Base-by-base conservation (phyloP, 192 early-diverging fungal species). In the Jimgerdemannia flammicorona region DNA sequence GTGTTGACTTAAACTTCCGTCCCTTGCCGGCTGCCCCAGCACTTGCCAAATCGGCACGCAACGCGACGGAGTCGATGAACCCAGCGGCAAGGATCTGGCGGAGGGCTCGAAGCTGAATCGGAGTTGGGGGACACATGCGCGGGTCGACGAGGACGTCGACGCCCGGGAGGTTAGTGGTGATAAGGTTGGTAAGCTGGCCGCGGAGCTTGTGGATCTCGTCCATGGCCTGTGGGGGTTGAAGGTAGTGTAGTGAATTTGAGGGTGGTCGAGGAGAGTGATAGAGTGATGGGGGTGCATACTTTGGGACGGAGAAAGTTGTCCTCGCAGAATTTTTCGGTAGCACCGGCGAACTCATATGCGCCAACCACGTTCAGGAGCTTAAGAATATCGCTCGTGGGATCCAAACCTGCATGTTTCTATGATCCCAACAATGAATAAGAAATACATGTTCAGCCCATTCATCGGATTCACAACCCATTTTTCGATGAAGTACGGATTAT, bases 41-140 rank as follows among this genome's bases (percentile, higher is more conserved):
- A 8, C 85, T 90, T 40, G 94, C 88, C n/a, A 94, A 81, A 67
- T 97, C 96, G 74, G 86, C 88, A 3, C 95, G 90, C 67, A 92
- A 82, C 1, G 98, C 98, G n/a, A 99, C 88, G 7, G 93, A 93
- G 75, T 99, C 98, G 69, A 95, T 88, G 69, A 95, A 98, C 1
- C 96, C 95, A 3, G 95, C 89, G 3, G 97, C 84, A 3, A 99
- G 77, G 65, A 98, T 88, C 81, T 99, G 97, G 11, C 93, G 91
- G 17, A 99, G 83, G 4, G 92, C 86, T 8, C 87, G 89, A 72
- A 89, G 84, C 76, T 98, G 95, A 65, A 85, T 73, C 54, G 83
- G 74, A 11, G 78, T 87, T 4, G 91, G 93, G 40, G 93, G 93
- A 41, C 80, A 72, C 91, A 94, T 87, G 44, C 78, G 86, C 44